Conservation (phyloP, 2,329 filamentous ascomycete species). For the Teratosphaeria viscida region DNA sequence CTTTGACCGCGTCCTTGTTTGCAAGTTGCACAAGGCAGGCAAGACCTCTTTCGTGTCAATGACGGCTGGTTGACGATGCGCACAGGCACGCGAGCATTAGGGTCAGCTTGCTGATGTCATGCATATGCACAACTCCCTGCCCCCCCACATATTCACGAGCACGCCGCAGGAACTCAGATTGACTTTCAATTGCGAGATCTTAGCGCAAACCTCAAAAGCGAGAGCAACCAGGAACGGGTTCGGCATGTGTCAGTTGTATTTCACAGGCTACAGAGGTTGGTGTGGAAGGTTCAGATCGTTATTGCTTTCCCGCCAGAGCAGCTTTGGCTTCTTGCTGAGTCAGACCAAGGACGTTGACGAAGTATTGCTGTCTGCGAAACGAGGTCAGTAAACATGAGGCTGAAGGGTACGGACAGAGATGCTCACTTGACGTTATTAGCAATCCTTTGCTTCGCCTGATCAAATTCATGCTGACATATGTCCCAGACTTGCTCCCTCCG, state of each 20-base stretch:
- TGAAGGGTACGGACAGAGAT: not conserved
- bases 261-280: too few species aligned
- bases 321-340: conserved; percentile 39
- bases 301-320: conserved; percentile 9
- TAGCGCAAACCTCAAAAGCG: not conserved
- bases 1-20: not conserved
- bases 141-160: not conserved
- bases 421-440: conserved; percentile 69
- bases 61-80: not conserved
- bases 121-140: not conserved
- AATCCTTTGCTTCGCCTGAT: conserved; percentile 58
- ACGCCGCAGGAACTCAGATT: not conserved
- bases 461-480: conserved; percentile 48
- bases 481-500: conserved; percentile 38
- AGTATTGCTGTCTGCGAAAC: conserved; percentile 48
- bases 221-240: not conserved
- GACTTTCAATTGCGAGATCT: not conserved
- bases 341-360: conserved; percentile 52
- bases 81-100: not conserved
- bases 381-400: conserved; percentile 1
- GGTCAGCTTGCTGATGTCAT: not conserved
- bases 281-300: too few species aligned
- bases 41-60: not conserved
- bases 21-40: not conserved
- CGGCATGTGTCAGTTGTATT: too few species aligned